Evolutionary conservation across 495 filamentous ascomycete species (phyloP), one percentile per base, ranked within the genome.

Genomic region (Penicillium pulvis): DNA sequence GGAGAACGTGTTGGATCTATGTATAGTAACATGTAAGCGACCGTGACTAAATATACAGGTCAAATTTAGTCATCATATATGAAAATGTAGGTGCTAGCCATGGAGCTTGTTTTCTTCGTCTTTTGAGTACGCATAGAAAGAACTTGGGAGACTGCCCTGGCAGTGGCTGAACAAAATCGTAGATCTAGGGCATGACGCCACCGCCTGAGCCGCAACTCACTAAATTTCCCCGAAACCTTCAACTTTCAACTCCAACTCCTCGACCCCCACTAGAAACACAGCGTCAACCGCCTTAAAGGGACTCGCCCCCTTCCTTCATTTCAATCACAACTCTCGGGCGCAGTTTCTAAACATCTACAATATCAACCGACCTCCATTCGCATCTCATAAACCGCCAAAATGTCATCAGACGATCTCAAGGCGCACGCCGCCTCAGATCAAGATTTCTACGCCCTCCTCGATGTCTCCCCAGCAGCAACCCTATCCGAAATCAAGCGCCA

Each of bases 381-480:
- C 51, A 31, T 14, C 26, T 51, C 35, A 30, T 17, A 42, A 58
- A n/a, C 11, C 58, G 19, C 51, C 61, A 75, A 67, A 53, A 70
- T 73, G 69, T 69, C 81, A 41, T 74, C 73, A 54, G 79, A 85
- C 58, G 79, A 84, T 47, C 81, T 85, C 42, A 79, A 79, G 59
- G 74, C 76, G 48, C 73, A 83, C 49, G 83, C 83, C 30, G 81
- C 82, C 58, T 85, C 81, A 31, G 75, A 75, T 41, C 83, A 90
- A 58, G 88, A 97, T 73, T 94, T 93, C 61, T 98, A 98, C 74
- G 85, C 81, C 41, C 84, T 96, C 54, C 87, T 98, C 19, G 82
- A 80, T 23, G 68, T 97, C 47, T 78, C 83, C 16, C 80, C 81
- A 41, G 81, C 83, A 17, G 85, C 88, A 26, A 81, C 81, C 11